phyloP scores from a whole-genome alignment of 148 eudicot species.

The Chenopodium album region DNA sequence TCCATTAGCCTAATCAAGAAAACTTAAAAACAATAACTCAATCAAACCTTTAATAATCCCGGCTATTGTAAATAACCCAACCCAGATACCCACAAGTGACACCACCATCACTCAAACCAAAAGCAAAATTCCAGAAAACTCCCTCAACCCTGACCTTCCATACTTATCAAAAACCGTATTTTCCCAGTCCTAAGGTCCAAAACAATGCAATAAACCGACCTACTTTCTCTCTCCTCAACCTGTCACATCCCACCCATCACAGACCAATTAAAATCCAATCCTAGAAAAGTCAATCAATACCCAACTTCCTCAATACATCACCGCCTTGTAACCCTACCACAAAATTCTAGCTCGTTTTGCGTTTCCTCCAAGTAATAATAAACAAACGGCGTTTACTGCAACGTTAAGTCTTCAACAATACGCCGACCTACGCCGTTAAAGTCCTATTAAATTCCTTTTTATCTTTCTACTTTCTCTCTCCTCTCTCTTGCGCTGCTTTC shows the following conservation, averaged over 20 bases:
- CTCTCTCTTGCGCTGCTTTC: background rate
- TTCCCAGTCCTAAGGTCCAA: background rate
- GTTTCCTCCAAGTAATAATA: slow-evolving; percentile 27
- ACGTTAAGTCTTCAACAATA: background rate
- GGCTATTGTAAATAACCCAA: too few relatives aligned
- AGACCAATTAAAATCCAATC: background rate
- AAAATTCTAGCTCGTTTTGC: background rate
- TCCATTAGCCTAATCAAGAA: too few relatives aligned
- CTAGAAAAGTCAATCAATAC: background rate
- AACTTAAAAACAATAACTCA: too few relatives aligned
- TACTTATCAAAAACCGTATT: background rate
- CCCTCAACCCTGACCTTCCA: background rate
- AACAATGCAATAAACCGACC: background rate
- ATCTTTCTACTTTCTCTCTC: slow-evolving; percentile 11
- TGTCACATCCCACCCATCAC: background rate
- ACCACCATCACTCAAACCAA: too few relatives aligned
- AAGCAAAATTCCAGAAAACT: background rate
- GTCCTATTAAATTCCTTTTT: background rate
- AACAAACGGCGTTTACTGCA: background rate
- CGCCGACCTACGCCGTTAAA: slow-evolving; percentile 23
- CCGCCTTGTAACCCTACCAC: background rate
- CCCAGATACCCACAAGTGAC: too few relatives aligned
- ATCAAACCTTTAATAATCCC: too few relatives aligned
- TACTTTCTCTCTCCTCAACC: background rate
- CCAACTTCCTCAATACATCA: background rate